phyloP scores from a whole-genome alignment of 441 rosid species.

The Populus trichocarpa region DNA sequence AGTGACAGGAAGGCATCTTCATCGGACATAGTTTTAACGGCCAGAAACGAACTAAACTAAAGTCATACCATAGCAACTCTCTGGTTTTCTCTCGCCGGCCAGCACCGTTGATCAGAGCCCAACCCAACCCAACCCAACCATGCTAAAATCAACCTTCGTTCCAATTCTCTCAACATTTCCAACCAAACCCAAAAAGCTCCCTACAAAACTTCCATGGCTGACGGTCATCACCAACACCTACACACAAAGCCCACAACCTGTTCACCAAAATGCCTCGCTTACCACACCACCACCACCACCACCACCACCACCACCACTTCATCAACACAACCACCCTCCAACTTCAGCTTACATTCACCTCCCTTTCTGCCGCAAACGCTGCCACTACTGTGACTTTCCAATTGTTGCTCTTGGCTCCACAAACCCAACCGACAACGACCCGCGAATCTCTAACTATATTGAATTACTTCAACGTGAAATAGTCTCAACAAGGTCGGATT shows the following conservation, averaged over 20 bases:
- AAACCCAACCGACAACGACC: constrained; percentile 51
- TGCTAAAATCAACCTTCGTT: constrained; percentile 57
- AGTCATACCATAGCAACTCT: neutral
- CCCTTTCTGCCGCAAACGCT: constrained; percentile 94
- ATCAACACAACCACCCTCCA: constrained; percentile 43
- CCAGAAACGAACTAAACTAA: no score
- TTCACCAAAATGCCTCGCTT: constrained; percentile 73
- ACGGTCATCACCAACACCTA: constrained; percentile 12
- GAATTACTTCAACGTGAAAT: constrained; percentile 66
- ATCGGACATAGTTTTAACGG: neutral
- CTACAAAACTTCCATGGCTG: constrained; percentile 11
- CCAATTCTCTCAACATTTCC: constrained; percentile 50
- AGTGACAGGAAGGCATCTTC: neutral
- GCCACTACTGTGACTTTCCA: constrained; percentile 91
- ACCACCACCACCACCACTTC: constrained; percentile 22
- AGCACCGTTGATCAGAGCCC: neutral
- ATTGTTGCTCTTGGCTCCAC: constrained; percentile 79
- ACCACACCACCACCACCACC: constrained; percentile 22
- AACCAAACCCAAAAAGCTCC: constrained; percentile 24
- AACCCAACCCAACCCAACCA: constrained; percentile 16
- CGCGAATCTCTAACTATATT: constrained; percentile 65
- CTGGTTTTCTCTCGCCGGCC: neutral
- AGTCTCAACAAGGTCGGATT: constrained; percentile 44
- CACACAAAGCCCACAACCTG: constrained; percentile 38
- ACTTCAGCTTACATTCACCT: constrained; percentile 85